Percentiles rank a stretch among this genome's conserved stretches.
Conservation (phyloP, 495 filamentous ascomycete species). For the Bryoglossum gracile region DNA sequence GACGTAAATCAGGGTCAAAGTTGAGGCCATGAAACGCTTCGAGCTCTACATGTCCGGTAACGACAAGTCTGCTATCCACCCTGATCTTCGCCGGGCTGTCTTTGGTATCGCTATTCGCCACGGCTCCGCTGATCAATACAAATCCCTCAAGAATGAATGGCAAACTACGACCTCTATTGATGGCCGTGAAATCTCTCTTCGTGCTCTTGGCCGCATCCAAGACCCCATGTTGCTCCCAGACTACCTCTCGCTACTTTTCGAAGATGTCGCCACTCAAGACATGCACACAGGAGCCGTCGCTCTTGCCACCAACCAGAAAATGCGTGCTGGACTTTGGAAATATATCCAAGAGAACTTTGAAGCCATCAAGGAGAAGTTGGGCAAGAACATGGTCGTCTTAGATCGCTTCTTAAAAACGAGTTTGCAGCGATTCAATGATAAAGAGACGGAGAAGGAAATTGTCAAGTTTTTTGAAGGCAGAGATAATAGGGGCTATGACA, state of each 20-base stretch:
- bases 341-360: constrained; percentile 78
- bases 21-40: constrained; percentile 70
- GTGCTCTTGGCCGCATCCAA: constrained; percentile 67
- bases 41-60: constrained; percentile 59
- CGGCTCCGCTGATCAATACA: constrained; percentile 55
- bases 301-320: constrained; percentile 62
- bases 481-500: constrained; percentile 58
- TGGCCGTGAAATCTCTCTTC: constrained; percentile 77
- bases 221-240: constrained; percentile 53
- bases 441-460: constrained; percentile 57
- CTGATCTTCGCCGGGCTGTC: constrained; percentile 68
- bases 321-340: constrained; percentile 68
- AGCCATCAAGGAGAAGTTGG: constrained; percentile 56
- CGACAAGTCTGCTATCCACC: constrained; percentile 57
- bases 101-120: constrained; percentile 72
- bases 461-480: constrained; percentile 69
- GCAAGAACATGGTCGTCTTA: constrained; percentile 74
- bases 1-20: constrained; percentile 43
- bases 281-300: constrained; percentile 70
- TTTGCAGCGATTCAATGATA: constrained; percentile 68
- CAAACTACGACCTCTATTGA: constrained; percentile 73
- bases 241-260: constrained; percentile 73
- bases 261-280: constrained; percentile 71
- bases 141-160: constrained; percentile 74
- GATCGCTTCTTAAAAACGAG: constrained; percentile 78